Base-by-base conservation (phyloP, 768 basidiomycete genomes). In the Phlebiopsis gigantea region DNA sequence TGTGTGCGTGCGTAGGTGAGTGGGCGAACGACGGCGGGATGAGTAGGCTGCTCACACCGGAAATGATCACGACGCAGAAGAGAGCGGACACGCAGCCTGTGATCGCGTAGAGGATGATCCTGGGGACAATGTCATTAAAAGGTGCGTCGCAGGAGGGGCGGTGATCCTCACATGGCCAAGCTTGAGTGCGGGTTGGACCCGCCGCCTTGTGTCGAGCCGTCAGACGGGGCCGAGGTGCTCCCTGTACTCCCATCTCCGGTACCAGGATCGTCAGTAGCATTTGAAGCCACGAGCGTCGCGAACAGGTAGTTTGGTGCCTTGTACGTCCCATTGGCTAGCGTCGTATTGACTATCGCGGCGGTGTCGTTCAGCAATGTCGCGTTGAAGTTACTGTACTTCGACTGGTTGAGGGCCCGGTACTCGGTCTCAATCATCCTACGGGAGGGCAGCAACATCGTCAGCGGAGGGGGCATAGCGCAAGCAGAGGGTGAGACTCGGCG, bases 51-150 rank as follows among this genome's bases (percentile, higher is more conserved):
- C 85, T 53, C 71, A 90, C 89, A 17, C 94, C 93, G 17, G 88
- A 86, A 12, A 93, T 71, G 61, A 97, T 88, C 57, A 97, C 92
- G 46, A 89, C 72, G 60, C 85, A 83, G 72, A 97, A 95, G 21
- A 94, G 75, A 24, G 83, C 82, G 22, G 90, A 90, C 39, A 98
- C 92, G 61, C 89, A 86, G 4, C 91, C 94, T 1, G 92, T 93
- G 62, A 96, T 92, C 3, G 84, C 83, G 66, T 96, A 96, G 19
- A 92, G 74, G 26, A 92, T 78, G 55, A 92, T 87, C 90, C 90
- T 87, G 42, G 12, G 19, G 8, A 22, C 10, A 29, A 24, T 29
- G 26, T 7, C 6, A 41, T 34, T 12, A 24, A 26, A 15, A 34
- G 25, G 12, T 21, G 24, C 10, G 41, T 5, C 45, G 14, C 44